These are phyloP conservation scores for Fusarium coffeatum DNA, from an alignment of 2,329 filamentous ascomycete species.

Conservation along the genomic window DNA sequence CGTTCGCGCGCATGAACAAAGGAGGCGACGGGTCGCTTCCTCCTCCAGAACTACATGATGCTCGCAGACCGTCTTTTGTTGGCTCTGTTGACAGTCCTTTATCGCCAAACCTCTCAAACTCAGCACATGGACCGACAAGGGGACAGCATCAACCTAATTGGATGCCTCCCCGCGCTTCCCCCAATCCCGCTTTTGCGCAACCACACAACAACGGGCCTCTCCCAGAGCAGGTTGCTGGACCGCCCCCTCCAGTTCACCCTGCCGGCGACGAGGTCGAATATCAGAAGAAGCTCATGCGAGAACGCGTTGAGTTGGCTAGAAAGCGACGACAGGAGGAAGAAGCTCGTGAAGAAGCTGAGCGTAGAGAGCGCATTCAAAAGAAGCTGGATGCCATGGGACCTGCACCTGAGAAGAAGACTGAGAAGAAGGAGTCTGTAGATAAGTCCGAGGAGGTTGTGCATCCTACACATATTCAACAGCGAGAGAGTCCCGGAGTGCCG, in stretches of 20 bases:
- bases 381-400: constrained; percentile 78
- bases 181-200: constrained; percentile 55
- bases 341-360: constrained; percentile 77
- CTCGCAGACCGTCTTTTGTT: constrained; percentile 62
- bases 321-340: constrained; percentile 76
- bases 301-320: constrained; percentile 75
- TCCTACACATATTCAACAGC: constrained; percentile 52
- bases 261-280: constrained; percentile 68
- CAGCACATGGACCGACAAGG: constrained; percentile 46
- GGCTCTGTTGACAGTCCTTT: constrained; percentile 63
- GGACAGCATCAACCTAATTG: constrained; percentile 45
- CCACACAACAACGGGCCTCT: constrained; percentile 50
- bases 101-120: constrained; percentile 54
- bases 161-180: constrained; percentile 55
- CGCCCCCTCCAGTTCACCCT: constrained; percentile 49
- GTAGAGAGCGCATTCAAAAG: constrained; percentile 75
- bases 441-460: constrained; percentile 55
- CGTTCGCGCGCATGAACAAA: constrained; percentile 66
- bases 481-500: constrained; percentile 35
- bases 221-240: constrained; percentile 48
- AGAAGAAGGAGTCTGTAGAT: constrained; percentile 61
- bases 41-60: constrained; percentile 57
- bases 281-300: constrained; percentile 79
- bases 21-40: constrained; percentile 56
- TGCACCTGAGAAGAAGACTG: constrained; percentile 68